These are phyloP conservation scores for Aspergillus sp. DNA, from an alignment of 2,329 filamentous ascomycete species.

Conservation along the genomic window DNA sequence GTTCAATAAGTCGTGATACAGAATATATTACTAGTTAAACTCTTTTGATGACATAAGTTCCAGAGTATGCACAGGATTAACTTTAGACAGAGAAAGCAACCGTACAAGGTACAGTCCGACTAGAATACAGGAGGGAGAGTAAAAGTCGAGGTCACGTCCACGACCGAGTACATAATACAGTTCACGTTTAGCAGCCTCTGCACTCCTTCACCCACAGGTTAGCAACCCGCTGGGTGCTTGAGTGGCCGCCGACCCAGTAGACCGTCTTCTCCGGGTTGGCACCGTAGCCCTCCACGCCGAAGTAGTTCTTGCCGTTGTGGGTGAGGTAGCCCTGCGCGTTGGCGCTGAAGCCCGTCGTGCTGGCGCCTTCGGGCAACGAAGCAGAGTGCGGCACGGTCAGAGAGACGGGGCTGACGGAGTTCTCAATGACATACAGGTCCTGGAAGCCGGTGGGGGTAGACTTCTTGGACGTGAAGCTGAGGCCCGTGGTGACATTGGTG, in stretches of 20 bases:
- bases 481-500: slow-evolving; percentile 13
- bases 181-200: slow-evolving; percentile 12
- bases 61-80: background rate
- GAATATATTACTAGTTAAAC: too few relatives aligned
- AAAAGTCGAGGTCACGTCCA: too few relatives aligned
- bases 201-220: slow-evolving; percentile 21
- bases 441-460: slow-evolving; percentile 20
- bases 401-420: slow-evolving; percentile 13
- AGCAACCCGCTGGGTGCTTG: slow-evolving; percentile 10
- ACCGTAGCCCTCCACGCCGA: slow-evolving; percentile 19
- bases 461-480: slow-evolving; percentile 17
- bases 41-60: background rate
- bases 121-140: too few relatives aligned
- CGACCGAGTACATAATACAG: background rate
- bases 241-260: slow-evolving; percentile 21
- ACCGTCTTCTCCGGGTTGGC: slow-evolving; percentile 14
- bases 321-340: slow-evolving; percentile 21
- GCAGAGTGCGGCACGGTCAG: slow-evolving; percentile 23
- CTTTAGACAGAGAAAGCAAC: background rate
- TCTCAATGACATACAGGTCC: slow-evolving; percentile 20
- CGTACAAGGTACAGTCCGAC: background rate
- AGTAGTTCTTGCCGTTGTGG: slow-evolving; percentile 17
- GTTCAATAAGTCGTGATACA: too few relatives aligned
- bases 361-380: slow-evolving; percentile 16
- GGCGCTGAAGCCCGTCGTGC: slow-evolving; percentile 15